Evolutionary conservation across 2,329 filamentous ascomycete species (phyloP).

Genomic region (Diaporthe caulivora): DNA sequence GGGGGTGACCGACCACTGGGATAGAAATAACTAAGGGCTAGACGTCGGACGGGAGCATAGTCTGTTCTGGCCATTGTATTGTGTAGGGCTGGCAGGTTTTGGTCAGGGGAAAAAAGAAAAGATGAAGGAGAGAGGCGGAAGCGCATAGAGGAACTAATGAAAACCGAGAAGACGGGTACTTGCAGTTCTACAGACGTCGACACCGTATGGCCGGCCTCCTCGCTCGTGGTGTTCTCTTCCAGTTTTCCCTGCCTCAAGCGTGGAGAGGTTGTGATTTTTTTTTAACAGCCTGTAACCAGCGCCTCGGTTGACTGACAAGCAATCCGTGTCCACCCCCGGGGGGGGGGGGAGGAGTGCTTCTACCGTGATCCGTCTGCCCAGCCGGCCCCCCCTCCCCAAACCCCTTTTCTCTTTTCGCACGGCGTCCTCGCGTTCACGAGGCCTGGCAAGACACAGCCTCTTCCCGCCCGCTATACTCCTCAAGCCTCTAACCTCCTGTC

Average conservation of each 20-base stretch:
- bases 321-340: no score
- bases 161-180: not conserved
- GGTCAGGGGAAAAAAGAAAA: no score
- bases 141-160: not conserved
- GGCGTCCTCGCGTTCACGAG: no score
- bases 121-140: not conserved
- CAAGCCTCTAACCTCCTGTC: no score
- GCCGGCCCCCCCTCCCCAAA: no score
- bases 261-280: no score
- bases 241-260: no score
- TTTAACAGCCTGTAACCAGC: not conserved
- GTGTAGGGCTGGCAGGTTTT: not conserved
- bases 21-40: not conserved
- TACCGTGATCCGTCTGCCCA: no score
- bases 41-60: not conserved
- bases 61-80: not conserved
- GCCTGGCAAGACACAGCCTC: no score
- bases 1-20: not conserved
- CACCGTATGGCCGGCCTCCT: not conserved
- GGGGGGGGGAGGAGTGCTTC: no score
- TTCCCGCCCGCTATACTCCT: no score
- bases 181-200: not conserved
- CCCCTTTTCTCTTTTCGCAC: no score
- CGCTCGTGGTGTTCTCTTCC: not conserved
- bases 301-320: not conserved